Percentiles rank a stretch among this genome's conserved stretches.
phyloP scores from a whole-genome alignment of 176 grass and related monocot species.

The Hordeum vulgare region MorexV3_pseudomolecules_assembly NC_058521.1:103445252-103445751 shows the following conservation, averaged over 20 bases:
- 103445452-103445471: constrained; percentile 48
- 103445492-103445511: constrained; percentile 53
- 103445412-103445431: neutral
- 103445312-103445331: constrained; percentile 25
- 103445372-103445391: constrained; percentile 19
- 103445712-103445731: constrained; percentile 53
- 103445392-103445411: neutral
- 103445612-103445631: constrained; percentile 66
- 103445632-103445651: constrained; percentile 50
- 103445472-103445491: constrained; percentile 74
- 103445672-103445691: constrained; percentile 68
- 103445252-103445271: constrained; percentile 30
- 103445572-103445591: constrained; percentile 66
- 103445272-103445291: neutral
- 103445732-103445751: constrained; percentile 58
- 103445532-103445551: constrained; percentile 36
- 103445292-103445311: neutral
- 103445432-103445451: constrained; percentile 9
- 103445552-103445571: constrained; percentile 56
- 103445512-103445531: constrained; percentile 57
- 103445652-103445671: constrained; percentile 79
- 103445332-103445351: constrained; percentile 29
- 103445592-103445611: constrained; percentile 57
- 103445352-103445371: constrained; percentile 48
- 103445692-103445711: constrained; percentile 44